Conservation (phyloP, 2,329 filamentous ascomycete species). For the Cladobotryum protrusum region DNA sequence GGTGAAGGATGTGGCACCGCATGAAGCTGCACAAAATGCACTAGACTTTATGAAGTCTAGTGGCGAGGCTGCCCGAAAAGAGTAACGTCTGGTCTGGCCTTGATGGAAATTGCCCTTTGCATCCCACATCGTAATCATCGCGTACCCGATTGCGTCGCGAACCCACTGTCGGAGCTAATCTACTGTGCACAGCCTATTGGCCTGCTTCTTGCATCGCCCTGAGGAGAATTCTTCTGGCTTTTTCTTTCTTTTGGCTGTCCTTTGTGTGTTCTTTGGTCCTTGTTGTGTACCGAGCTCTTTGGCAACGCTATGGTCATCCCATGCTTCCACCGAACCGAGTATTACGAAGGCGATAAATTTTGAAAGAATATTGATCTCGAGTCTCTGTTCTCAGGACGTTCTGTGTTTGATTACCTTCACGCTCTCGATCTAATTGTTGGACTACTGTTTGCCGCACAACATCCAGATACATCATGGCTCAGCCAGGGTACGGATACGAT, state of each 20-base stretch:
- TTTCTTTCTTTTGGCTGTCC: not conserved
- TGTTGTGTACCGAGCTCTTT: no score
- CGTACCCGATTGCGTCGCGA: constrained; percentile 1
- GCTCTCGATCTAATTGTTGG: no score
- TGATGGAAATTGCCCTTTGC: constrained; percentile 9
- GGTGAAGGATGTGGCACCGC: not conserved
- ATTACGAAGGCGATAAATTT: no score
- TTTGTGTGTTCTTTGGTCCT: no score
- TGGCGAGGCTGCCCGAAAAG: not conserved
- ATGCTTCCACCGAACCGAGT: no score
- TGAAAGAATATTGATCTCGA: no score
- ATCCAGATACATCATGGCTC: constrained; percentile 21
- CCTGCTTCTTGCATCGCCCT: no score
- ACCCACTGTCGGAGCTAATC: not conserved
- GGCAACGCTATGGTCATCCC: no score
- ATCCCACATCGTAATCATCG: constrained; percentile 10
- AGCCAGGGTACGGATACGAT: constrained; percentile 22
- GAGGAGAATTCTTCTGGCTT: not conserved
- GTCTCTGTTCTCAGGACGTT: no score
- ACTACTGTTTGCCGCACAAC: not conserved
- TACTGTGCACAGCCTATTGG: not conserved
- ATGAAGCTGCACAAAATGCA: not conserved
- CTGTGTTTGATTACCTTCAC: no score
- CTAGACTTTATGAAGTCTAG: constrained; percentile 4
- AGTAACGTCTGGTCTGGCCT: not conserved